A percentile compares a stretch with the other conserved stretches of the same genome.
Conservation (phyloP, 345 rosid genomes). For the Rhizophora mangle region DNA sequence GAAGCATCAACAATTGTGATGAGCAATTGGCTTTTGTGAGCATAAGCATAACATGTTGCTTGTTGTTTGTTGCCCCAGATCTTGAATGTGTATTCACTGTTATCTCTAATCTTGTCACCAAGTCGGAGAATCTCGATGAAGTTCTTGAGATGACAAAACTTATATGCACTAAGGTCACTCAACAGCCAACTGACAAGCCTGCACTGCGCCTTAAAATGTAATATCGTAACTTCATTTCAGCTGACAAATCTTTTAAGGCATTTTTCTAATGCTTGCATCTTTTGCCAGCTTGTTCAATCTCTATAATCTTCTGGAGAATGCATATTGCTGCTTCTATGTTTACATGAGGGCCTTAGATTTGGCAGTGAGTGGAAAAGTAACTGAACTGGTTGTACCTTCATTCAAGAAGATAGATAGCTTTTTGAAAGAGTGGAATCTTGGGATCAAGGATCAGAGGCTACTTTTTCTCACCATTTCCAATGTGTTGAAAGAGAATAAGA, state of each 20-base stretch:
- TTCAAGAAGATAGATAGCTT: slow-evolving; percentile 75
- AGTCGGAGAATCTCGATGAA: slow-evolving; percentile 54
- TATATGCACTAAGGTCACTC: slow-evolving; percentile 67
- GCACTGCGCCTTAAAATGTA: slow-evolving; percentile 90
- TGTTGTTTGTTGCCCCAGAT: slow-evolving; percentile 43
- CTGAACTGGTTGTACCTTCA: slow-evolving; percentile 66
- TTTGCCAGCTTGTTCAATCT: slow-evolving; percentile 84
- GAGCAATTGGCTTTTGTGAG: background rate
- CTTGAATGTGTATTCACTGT: slow-evolving; percentile 93
- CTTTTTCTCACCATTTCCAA: slow-evolving; percentile 71
- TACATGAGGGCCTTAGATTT: slow-evolving; percentile 72
- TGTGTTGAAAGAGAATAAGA: slow-evolving; percentile 69
- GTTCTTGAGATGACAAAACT: slow-evolving; percentile 73
- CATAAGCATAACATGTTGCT: background rate
- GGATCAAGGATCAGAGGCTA: slow-evolving; percentile 70
- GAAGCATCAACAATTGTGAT: too few relatives aligned
- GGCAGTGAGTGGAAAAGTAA: slow-evolving; percentile 73
- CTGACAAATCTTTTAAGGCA: background rate
- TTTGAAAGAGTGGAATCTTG: slow-evolving; percentile 94
- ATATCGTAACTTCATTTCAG: slow-evolving; percentile 5
- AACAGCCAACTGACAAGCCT: slow-evolving; percentile 84
- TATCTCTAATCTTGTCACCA: slow-evolving; percentile 80
- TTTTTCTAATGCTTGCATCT: slow-evolving; percentile 20
- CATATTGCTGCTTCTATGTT: slow-evolving; percentile 64
- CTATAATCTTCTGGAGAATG: slow-evolving; percentile 73